Conservation (phyloP, 73 alveolate species). For the Uronychia setigera region DNA sequence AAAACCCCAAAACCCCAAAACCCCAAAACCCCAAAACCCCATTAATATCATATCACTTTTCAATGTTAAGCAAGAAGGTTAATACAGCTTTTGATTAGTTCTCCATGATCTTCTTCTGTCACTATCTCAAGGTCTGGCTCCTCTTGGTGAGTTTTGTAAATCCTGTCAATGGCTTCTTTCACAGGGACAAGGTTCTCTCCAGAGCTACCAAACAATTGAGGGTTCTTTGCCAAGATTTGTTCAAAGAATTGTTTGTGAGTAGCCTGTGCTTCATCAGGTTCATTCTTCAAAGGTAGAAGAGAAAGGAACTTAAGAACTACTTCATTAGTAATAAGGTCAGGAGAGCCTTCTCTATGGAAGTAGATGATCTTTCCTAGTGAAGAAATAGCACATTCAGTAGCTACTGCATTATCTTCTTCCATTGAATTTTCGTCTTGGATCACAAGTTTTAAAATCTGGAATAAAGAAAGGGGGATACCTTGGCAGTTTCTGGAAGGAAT, state of each 20-base stretch:
- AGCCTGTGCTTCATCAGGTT: conserved; percentile 44
- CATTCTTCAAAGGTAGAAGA: conserved; percentile 21
- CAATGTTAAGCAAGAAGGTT: no score
- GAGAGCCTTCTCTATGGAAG: conserved; percentile 26
- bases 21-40: no score
- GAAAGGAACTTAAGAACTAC: conserved; percentile 1
- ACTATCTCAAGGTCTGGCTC: conserved; percentile 5
- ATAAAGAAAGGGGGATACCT: background rate
- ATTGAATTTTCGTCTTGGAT: no score
- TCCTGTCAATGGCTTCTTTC: conserved; percentile 3
- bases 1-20: no score
- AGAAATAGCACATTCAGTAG: conserved; percentile 48
- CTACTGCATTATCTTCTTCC: conserved; percentile 32
- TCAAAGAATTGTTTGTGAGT: conserved; percentile 28
- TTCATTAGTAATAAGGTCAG: conserved; percentile 3
- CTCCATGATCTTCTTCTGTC: no score
- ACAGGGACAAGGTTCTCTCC: background rate
- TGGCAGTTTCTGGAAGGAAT: background rate
- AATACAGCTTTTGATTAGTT: no score
- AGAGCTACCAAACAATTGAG: conserved; percentile 3
- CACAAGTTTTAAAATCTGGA: no score
- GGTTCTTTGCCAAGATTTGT: conserved; percentile 1
- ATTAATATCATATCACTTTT: no score
- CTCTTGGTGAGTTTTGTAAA: background rate
- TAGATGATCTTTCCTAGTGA: conserved; percentile 27